These are phyloP conservation scores for Backusella morwellensis DNA, from an alignment of 192 early-diverging fungal species.

Conservation along the genomic window DNA sequence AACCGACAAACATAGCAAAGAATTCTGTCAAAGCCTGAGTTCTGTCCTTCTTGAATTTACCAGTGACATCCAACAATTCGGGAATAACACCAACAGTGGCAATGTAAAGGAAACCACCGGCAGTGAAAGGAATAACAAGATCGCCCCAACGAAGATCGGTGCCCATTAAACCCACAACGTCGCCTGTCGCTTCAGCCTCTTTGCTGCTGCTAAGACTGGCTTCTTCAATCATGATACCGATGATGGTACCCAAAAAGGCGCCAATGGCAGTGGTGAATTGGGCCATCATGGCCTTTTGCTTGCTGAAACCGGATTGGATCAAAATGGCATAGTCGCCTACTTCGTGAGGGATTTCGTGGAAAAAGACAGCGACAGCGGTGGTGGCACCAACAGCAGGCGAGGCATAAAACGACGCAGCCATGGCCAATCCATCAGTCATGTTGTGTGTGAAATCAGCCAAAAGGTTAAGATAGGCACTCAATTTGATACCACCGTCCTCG, in stretches of 20 bases:
- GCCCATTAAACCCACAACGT: constrained; percentile 43
- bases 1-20: constrained; percentile 67
- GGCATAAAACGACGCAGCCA: constrained; percentile 81
- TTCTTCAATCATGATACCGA: constrained; percentile 78
- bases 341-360: constrained; percentile 90
- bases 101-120: constrained; percentile 86
- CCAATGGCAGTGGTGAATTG: constrained; percentile 83
- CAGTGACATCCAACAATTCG: constrained; percentile 67
- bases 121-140: constrained; percentile 85
- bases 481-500: constrained; percentile 47
- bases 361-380: constrained; percentile 81
- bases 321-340: constrained; percentile 88
- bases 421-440: constrained; percentile 83
- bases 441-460: constrained; percentile 84
- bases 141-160: constrained; percentile 68
- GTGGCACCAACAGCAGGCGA: constrained; percentile 81
- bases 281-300: constrained; percentile 68
- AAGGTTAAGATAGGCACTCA: constrained; percentile 78
- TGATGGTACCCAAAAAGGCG: constrained; percentile 75
- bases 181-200: neutral
- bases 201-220: constrained; percentile 26
- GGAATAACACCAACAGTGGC: constrained; percentile 85
- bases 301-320: constrained; percentile 77
- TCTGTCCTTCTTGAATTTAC: constrained; percentile 51
- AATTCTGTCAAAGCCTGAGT: constrained; percentile 58